Evolutionary conservation across 768 basidiomycete genomes (phyloP).

Genomic region (Mycena polygramma): DNA sequence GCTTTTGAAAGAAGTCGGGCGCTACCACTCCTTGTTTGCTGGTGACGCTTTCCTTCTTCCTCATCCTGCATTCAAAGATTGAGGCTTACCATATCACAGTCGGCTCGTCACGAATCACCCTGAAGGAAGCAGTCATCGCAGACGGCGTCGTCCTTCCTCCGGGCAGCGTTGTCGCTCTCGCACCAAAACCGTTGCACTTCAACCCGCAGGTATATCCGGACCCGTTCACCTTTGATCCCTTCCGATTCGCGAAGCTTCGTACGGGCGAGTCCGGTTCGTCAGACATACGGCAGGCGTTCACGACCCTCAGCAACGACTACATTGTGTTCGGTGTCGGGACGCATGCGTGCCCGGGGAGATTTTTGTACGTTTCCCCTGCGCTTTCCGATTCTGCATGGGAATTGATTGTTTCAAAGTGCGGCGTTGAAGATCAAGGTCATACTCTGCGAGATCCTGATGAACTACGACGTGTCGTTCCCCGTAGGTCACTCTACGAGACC

Average conservation of each 20-base stretch:
- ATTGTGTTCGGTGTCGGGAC: constrained; percentile 29
- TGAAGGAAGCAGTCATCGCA: constrained; percentile 24
- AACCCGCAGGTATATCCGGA: constrained; percentile 23
- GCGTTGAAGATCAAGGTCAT: constrained; percentile 29
- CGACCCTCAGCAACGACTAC: constrained; percentile 27
- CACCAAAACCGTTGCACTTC: constrained; percentile 23
- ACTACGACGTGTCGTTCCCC: constrained; percentile 29
- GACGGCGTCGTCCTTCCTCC: constrained; percentile 32
- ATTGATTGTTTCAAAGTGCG: constrained; percentile 8
- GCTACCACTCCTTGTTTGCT: constrained; percentile 33
- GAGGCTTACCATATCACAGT: constrained; percentile 5
- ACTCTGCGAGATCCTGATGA: constrained; percentile 18
- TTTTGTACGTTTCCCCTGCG: constrained; percentile 13
- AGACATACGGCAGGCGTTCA: constrained; percentile 21
- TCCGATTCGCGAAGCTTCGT: constrained; percentile 21
- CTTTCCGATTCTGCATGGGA: neutral
- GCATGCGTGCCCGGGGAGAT: constrained; percentile 27
- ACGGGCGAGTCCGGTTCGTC: neutral
- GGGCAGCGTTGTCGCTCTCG: constrained; percentile 29
- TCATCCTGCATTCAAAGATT: too few species aligned
- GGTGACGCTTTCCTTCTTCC: neutral
- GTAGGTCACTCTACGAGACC: constrained; percentile 3
- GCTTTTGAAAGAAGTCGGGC: constrained; percentile 33
- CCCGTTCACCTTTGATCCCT: constrained; percentile 15
- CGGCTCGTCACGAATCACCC: constrained; percentile 26